A percentile compares a stretch with the other conserved stretches of the same genome.
Conservation (phyloP, 2,329 filamentous ascomycete genomes). For the Colletotrichum chrysophilum region DNA sequence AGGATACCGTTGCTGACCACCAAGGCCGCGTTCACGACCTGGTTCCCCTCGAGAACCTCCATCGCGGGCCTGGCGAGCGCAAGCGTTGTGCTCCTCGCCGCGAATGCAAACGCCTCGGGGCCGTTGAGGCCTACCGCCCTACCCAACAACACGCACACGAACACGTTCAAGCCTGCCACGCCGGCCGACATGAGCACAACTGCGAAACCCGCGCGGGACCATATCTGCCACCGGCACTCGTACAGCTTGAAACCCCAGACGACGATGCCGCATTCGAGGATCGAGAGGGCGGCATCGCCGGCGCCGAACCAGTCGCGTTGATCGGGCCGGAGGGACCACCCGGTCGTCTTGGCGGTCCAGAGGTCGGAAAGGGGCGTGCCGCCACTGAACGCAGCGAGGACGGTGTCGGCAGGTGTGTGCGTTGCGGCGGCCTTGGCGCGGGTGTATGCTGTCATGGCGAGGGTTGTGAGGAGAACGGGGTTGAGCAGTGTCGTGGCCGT, state of each 20-base stretch:
- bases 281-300: constrained; percentile 51
- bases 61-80: constrained; percentile 55
- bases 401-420: constrained; percentile 31
- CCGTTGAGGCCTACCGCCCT: constrained; percentile 38
- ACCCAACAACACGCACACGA: constrained; percentile 43
- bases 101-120: constrained; percentile 47
- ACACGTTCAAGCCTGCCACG: constrained; percentile 47
- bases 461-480: constrained; percentile 52
- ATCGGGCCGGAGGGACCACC: neutral
- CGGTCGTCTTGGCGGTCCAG: constrained; percentile 31
- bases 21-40: constrained; percentile 52
- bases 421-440: constrained; percentile 40
- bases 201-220: constrained; percentile 46
- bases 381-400: constrained; percentile 35
- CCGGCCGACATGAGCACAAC: constrained; percentile 40
- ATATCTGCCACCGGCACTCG: constrained; percentile 51
- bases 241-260: constrained; percentile 60
- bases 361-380: constrained; percentile 39
- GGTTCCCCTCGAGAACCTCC: constrained; percentile 47
- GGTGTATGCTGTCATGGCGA: constrained; percentile 49
- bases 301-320: constrained; percentile 43
- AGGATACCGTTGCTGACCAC: constrained; percentile 58
- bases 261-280: constrained; percentile 57
- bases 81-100: constrained; percentile 55
- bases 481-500: constrained; percentile 45